Conservation (phyloP, 169 alveolate species). For the Hepatocystis sp. region DNA sequence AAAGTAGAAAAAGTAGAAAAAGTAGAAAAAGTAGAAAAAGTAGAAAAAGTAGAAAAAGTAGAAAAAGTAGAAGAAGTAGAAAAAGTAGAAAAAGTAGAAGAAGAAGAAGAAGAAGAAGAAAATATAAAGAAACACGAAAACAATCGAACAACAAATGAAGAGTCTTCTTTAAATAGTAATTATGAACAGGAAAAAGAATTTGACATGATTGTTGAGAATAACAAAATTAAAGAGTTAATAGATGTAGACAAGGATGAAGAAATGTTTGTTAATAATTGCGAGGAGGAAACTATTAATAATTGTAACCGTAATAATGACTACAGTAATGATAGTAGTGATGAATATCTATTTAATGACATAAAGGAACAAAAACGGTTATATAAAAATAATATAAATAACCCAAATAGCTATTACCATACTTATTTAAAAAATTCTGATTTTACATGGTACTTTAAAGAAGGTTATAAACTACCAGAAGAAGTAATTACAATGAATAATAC, state of each 20-base stretch:
- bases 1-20: too few relatives aligned
- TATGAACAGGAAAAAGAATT: background rate
- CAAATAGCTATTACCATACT: constrained; percentile 8
- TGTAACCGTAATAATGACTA: background rate
- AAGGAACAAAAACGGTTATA: background rate
- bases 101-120: background rate
- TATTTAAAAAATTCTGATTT: constrained; percentile 37
- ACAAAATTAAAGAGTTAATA: constrained; percentile 44
- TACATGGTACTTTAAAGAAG: constrained; percentile 38
- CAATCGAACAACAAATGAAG: background rate
- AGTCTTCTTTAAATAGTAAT: too few relatives aligned
- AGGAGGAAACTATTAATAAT: background rate
- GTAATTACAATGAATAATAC: constrained; percentile 35
- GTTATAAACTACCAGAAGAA: constrained; percentile 45
- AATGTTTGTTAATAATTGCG: constrained; percentile 23
- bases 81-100: background rate
- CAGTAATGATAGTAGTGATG: constrained; percentile 3
- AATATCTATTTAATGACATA: constrained; percentile 36
- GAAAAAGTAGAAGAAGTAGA: too few relatives aligned
- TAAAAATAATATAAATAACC: background rate
- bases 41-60: too few relatives aligned
- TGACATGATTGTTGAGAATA: background rate
- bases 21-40: too few relatives aligned
- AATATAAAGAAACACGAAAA: background rate
- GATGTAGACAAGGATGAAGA: constrained; percentile 72